phyloP scores from a whole-genome alignment of 176 grass and related monocot species.

The Eleusine coracana region DNA sequence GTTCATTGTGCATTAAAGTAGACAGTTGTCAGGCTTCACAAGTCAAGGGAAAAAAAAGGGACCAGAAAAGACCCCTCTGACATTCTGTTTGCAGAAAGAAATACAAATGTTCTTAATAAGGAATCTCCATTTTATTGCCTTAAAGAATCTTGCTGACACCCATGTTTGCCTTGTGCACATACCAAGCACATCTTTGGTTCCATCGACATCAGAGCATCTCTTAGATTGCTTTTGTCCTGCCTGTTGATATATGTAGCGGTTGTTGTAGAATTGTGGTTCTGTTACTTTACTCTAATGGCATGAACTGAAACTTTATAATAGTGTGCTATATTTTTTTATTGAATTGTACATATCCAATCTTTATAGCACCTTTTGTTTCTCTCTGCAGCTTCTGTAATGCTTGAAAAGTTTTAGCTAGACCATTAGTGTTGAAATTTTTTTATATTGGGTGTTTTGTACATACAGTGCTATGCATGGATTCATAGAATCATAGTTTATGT shows the following conservation, averaged over 20 bases:
- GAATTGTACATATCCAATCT: background rate
- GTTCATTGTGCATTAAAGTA: background rate
- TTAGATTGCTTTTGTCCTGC: background rate
- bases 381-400: background rate
- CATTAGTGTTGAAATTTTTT: background rate
- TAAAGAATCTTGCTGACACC: background rate
- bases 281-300: background rate
- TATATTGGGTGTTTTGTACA: background rate
- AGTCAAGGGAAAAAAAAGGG: background rate
- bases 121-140: background rate
- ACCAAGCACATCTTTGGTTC: too few relatives aligned
- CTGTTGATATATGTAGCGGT: too few relatives aligned
- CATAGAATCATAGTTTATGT: background rate
- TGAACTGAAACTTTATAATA: constrained; percentile 14
- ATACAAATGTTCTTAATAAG: background rate
- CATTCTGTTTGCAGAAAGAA: background rate
- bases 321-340: background rate
- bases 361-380: background rate
- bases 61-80: background rate
- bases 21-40: background rate
- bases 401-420: constrained; percentile 26
- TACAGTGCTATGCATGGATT: background rate
- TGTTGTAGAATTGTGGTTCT: background rate
- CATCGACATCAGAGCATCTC: background rate
- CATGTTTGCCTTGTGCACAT: background rate